Percentiles rank a stretch among this genome's conserved stretches.
These are phyloP conservation scores for Parsonsia alboflavescens DNA, from an alignment of 257 asterid genomes.

Conservation along the genomic window DNA sequence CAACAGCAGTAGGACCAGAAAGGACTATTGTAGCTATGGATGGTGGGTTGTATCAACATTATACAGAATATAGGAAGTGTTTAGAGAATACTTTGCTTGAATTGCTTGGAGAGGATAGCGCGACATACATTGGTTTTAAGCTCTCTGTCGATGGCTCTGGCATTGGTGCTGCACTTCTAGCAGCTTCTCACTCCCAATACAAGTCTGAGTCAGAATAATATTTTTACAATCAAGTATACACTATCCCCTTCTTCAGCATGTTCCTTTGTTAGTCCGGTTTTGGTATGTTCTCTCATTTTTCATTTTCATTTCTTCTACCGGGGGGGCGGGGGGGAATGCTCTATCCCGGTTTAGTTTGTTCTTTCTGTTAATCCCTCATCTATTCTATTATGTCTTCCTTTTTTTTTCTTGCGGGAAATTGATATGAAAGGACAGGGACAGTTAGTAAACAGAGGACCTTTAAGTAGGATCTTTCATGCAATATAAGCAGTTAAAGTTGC, in stretches of 20 bases:
- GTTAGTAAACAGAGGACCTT: constrained; percentile 7
- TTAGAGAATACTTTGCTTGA: constrained; percentile 52
- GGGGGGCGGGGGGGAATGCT: background rate
- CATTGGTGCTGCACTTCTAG: constrained; percentile 84
- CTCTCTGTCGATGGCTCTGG: constrained; percentile 88
- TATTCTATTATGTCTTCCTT: background rate
- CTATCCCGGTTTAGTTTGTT: background rate
- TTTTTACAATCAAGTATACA: background rate
- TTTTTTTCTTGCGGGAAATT: background rate
- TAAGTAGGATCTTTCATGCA: constrained; percentile 1
- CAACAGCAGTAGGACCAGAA: constrained; percentile 30
- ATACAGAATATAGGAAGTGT: constrained; percentile 51
- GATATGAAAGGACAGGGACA: background rate
- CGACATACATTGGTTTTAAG: constrained; percentile 38
- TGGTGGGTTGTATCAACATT: constrained; percentile 78
- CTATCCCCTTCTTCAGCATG: background rate
- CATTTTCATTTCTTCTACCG: background rate
- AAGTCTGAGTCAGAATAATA: constrained; percentile 18
- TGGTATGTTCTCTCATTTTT: background rate
- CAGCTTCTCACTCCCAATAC: constrained; percentile 64
- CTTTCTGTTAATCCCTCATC: constrained; percentile 2
- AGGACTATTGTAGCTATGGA: constrained; percentile 77
- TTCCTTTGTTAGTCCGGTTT: background rate
- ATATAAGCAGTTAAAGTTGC: background rate
- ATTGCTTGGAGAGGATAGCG: constrained; percentile 45